Conservation (phyloP, 139 green algal species). For the Auxenochlorella pyrenoidosa region DNA sequence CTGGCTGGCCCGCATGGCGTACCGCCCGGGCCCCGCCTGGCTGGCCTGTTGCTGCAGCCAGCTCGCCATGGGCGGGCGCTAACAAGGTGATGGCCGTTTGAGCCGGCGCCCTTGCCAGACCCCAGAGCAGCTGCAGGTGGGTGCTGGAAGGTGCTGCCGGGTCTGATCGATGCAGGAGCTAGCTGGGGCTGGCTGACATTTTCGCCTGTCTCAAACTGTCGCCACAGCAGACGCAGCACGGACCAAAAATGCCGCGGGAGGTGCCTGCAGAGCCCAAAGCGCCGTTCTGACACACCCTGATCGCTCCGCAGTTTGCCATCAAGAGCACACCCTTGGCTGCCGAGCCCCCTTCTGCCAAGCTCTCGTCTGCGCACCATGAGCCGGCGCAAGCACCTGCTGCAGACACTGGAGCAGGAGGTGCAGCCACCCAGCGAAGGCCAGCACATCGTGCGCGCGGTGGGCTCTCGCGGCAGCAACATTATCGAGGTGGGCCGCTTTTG, state of each 20-base stretch:
- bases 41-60: conserved; percentile 33
- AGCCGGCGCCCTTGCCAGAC: neutral
- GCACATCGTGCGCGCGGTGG: conserved; percentile 52
- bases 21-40: conserved; percentile 12
- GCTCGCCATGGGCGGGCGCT: neutral
- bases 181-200: neutral
- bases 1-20: conserved; percentile 27
- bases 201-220: too few species aligned
- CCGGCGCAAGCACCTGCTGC: conserved; percentile 48
- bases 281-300: too few species aligned
- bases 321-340: too few species aligned
- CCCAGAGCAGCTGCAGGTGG: neutral
- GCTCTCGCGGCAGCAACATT: conserved; percentile 59
- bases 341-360: too few species aligned
- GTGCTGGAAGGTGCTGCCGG: neutral
- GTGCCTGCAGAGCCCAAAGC: too few species aligned
- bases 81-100: neutral
- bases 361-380: conserved; percentile 22
- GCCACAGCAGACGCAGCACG: too few species aligned
- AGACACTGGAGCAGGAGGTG: conserved; percentile 42
- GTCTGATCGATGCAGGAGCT: neutral
- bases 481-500: conserved; percentile 44
- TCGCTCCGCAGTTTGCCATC: too few species aligned
- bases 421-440: conserved; percentile 43
- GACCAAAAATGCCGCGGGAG: too few species aligned